A percentile compares a stretch with the other conserved stretches of the same genome.
These are phyloP conservation scores for Heterobasidion annosum DNA, from an alignment of 1,284 basidiomycete species.

Conservation along the genomic window DNA sequence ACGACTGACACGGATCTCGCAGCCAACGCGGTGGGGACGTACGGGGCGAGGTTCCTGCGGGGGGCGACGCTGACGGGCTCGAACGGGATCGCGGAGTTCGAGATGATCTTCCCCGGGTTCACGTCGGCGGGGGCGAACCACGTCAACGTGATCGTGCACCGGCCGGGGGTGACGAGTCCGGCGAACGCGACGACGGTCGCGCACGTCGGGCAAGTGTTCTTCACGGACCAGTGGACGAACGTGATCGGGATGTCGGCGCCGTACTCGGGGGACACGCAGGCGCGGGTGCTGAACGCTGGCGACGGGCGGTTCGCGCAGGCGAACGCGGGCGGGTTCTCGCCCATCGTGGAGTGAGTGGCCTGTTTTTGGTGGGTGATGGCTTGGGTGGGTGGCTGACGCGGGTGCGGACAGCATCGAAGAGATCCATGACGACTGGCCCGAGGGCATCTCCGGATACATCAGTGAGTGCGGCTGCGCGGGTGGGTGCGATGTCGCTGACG, in stretches of 20 bases:
- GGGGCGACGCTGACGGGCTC: not conserved
- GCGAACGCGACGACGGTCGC: not conserved
- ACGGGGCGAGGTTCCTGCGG: not conserved
- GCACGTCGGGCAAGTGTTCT: not conserved
- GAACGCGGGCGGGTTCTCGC: not conserved
- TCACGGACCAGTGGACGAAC: not conserved
- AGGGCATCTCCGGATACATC: not conserved
- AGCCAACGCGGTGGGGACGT: not conserved
- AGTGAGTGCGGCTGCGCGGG: not conserved
- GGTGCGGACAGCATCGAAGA: not conserved
- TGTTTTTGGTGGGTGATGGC: not conserved
- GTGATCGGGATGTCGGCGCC: not conserved
- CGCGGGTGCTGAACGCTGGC: not conserved
- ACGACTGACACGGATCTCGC: not conserved
- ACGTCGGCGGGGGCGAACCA: not conserved
- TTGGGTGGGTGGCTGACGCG: not conserved
- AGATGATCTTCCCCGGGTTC: not conserved
- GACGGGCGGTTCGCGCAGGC: not conserved
- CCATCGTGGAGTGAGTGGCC: not conserved
- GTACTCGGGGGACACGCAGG: not conserved
- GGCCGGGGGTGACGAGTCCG: not conserved
- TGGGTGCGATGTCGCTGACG: not conserved
- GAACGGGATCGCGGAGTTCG: not conserved
- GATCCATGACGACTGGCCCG: not conserved
- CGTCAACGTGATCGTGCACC: not conserved